Evolutionary conservation across 2,329 filamentous ascomycete species (phyloP), one percentile per base, ranked within the genome.

Genomic region (Ophiosphaerella narmari): DNA sequence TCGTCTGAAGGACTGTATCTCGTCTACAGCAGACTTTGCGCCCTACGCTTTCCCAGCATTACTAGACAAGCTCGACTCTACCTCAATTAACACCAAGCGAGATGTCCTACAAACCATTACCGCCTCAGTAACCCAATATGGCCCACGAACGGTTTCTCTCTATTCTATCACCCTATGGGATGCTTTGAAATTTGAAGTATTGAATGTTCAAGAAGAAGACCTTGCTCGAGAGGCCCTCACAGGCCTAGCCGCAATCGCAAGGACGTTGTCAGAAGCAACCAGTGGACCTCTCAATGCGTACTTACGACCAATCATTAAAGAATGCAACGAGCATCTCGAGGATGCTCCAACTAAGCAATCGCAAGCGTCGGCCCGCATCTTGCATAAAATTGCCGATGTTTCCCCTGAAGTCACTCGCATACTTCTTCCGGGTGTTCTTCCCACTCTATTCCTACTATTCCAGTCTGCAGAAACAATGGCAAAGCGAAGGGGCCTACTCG

Each of bases 311-410:
- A 80, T 88, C 50, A 81, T 81, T 39, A 85, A 86, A 59, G 86
- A 88, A 70, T 87, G 85, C 64, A 84, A 86, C 52, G 83, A 88
- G 54, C 84, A 87, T 60, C 75, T 88, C 4, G 83, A 85, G 60
- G 85, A 88, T 63, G 86, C 86, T 6, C 85, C 86, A 38, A 86
- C 85, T 5, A 87, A 87, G 64, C 84, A 88, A 63, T 86, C 86
- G 3, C 83, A 83, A 61, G 84, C 84, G 8, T 80, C 84, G 3
- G 84, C 84, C 14, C 79, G 82, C 23, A 86, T 88, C 14, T 65
- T 88, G 13, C 75, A 79, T 33, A 80, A 79, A 6, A 71, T 86
- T 9, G 80, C 83, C 1, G 76, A 79, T 39, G 80, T 83, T 5
- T 84, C 83, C 14, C 69, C 77, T 1, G 68, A 78, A 14, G 78